phyloP scores from a whole-genome alignment of 305 asterid genomes.

The Rubia peregrina region DNA sequence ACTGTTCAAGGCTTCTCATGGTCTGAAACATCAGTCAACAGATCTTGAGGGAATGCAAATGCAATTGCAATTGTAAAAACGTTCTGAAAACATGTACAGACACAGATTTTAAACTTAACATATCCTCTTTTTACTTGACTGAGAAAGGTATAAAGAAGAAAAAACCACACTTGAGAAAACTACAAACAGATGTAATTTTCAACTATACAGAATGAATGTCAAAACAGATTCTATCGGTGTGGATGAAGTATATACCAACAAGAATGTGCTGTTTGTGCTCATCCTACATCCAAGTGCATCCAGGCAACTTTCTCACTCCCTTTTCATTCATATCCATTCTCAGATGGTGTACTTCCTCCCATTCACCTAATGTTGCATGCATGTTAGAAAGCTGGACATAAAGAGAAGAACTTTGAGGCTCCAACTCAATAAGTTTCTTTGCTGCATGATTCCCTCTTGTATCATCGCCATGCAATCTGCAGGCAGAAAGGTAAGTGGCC shows the following conservation, averaged over 20 bases:
- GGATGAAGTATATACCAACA: slow-evolving; percentile 32
- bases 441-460: slow-evolving; percentile 64
- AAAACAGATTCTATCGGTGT: not conserved
- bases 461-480: slow-evolving; percentile 81
- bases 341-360: slow-evolving; percentile 58
- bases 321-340: slow-evolving; percentile 59
- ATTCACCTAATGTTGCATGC: slow-evolving; percentile 74
- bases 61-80: not conserved
- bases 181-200: not conserved
- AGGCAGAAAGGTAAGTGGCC: slow-evolving; percentile 67
- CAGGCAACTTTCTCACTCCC: slow-evolving; percentile 56
- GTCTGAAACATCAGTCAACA: not conserved
- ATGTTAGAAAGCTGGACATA: slow-evolving; percentile 74
- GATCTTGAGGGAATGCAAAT: not conserved
- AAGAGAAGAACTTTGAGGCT: slow-evolving; percentile 58
- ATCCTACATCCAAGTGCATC: slow-evolving; percentile 47
- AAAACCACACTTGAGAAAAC: not conserved
- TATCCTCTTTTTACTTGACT: not conserved
- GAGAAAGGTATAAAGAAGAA: not conserved
- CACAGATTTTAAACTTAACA: not conserved
- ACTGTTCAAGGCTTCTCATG: not conserved
- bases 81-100: not conserved
- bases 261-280: slow-evolving; percentile 21
- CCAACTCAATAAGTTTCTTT: slow-evolving; percentile 63
- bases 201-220: not conserved